Evolutionary conservation across 495 filamentous ascomycete genomes (phyloP).

Genomic region (Platismatia glauca): DNA sequence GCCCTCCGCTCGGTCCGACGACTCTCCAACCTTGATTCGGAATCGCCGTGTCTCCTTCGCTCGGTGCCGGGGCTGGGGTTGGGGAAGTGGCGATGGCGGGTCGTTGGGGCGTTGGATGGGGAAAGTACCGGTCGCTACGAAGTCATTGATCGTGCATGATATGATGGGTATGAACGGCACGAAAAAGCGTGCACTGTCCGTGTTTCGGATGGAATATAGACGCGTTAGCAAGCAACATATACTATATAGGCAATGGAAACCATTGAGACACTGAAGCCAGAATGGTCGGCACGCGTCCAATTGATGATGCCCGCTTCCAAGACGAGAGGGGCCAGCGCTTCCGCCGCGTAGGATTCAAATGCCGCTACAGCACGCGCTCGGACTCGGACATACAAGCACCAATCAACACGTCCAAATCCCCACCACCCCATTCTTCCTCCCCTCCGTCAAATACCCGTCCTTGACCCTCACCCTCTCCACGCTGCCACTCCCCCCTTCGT

Average conservation of each 20-base stretch:
- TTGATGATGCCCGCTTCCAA: too few relatives aligned
- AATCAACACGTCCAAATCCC: slow-evolving; percentile 81
- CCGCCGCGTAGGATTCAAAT: too few relatives aligned
- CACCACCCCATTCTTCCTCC: slow-evolving; percentile 76
- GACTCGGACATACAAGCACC: background rate
- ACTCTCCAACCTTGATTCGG: too few relatives aligned
- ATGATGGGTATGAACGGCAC: background rate
- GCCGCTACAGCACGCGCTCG: too few relatives aligned
- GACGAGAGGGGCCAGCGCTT: too few relatives aligned
- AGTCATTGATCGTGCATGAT: background rate
- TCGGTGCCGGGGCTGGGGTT: too few relatives aligned
- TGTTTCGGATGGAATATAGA: background rate
- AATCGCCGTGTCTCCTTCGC: too few relatives aligned
- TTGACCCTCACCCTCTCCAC: slow-evolving; percentile 84
- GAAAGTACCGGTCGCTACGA: too few relatives aligned
- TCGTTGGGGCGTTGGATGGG: too few relatives aligned
- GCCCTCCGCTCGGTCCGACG: too few relatives aligned
- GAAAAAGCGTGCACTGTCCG: background rate
- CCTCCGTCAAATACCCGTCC: slow-evolving; percentile 91
- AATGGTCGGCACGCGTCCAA: background rate
- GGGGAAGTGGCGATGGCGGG: background rate
- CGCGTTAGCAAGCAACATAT: background rate
- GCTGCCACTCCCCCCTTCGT: slow-evolving; percentile 50
- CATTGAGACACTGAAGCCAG: background rate
- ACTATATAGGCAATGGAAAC: background rate